These are phyloP conservation scores for Wallacemonas rigidus DNA, from an alignment of 208 protist genomes.

Conservation along the genomic window DNA sequence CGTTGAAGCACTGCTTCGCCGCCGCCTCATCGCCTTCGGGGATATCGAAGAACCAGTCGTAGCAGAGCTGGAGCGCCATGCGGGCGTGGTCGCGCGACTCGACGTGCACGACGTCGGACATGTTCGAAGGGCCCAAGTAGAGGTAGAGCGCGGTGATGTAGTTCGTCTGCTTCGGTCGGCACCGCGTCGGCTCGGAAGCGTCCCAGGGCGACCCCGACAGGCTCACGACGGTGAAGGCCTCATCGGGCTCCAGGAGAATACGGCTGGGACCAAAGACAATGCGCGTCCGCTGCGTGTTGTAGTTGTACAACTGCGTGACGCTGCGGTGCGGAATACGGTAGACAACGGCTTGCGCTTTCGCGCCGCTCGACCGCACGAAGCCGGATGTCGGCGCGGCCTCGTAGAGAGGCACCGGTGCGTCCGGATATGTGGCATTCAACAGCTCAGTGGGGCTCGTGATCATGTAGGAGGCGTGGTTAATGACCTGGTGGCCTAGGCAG, in stretches of 20 bases:
- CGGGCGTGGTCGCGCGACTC: slow-evolving; percentile 90
- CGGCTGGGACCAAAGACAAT: slow-evolving; percentile 84
- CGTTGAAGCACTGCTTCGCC: slow-evolving; percentile 72
- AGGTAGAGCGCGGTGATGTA: slow-evolving; percentile 80
- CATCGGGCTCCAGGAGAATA: slow-evolving; percentile 80
- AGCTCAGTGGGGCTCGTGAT: slow-evolving; percentile 18
- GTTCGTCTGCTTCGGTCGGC: slow-evolving; percentile 68
- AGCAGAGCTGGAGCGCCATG: slow-evolving; percentile 84
- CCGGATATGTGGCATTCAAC: background rate
- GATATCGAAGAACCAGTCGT: slow-evolving; percentile 92
- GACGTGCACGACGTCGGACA: slow-evolving; percentile 93
- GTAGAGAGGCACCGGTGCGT: background rate
- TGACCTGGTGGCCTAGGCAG: slow-evolving; percentile 33
- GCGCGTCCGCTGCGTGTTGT: slow-evolving; percentile 83
- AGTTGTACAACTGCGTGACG: slow-evolving; percentile 97
- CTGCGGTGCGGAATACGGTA: slow-evolving; percentile 93
- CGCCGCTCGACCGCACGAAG: background rate
- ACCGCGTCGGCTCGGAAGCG: slow-evolving; percentile 75
- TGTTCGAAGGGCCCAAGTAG: slow-evolving; percentile 94
- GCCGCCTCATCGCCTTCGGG: slow-evolving; percentile 43
- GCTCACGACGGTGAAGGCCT: slow-evolving; percentile 83
- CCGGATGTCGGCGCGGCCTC: slow-evolving; percentile 38
- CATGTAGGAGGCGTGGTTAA: slow-evolving; percentile 52
- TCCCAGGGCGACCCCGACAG: slow-evolving; percentile 90
- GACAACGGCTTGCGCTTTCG: slow-evolving; percentile 71